phyloP scores from a whole-genome alignment of 2,329 filamentous ascomycete genomes.

The Hypomyces rosellus region DNA sequence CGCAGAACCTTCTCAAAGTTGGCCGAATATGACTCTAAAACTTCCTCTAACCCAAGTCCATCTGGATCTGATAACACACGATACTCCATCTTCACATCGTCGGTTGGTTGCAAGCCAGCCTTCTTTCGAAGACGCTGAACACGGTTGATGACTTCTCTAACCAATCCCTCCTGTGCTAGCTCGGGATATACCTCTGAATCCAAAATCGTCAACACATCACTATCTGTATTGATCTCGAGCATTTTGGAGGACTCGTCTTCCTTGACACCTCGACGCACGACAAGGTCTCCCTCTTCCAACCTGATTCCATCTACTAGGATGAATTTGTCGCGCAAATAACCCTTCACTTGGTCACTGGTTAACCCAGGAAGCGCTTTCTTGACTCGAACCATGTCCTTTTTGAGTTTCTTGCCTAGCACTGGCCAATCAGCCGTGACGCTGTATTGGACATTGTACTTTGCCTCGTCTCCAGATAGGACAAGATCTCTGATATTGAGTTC shows the following conservation, averaged over 20 bases:
- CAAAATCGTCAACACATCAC: slow-evolving; percentile 87
- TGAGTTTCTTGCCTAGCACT: slow-evolving; percentile 90
- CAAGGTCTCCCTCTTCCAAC: slow-evolving; percentile 74
- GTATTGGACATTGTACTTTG: slow-evolving; percentile 87
- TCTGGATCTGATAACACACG: slow-evolving; percentile 73
- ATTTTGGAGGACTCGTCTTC: slow-evolving; percentile 64
- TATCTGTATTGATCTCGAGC: slow-evolving; percentile 81
- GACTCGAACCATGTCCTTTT: slow-evolving; percentile 87
- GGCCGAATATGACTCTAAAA: slow-evolving; percentile 61
- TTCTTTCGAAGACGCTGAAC: slow-evolving; percentile 93
- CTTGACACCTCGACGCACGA: slow-evolving; percentile 68
- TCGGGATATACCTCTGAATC: slow-evolving; percentile 77
- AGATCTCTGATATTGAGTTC: slow-evolving; percentile 88
- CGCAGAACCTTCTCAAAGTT: slow-evolving; percentile 72
- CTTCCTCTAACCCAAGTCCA: slow-evolving; percentile 61
- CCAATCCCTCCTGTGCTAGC: slow-evolving; percentile 80
- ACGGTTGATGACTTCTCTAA: slow-evolving; percentile 86
- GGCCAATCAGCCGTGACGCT: slow-evolving; percentile 89
- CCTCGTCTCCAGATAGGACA: slow-evolving; percentile 78
- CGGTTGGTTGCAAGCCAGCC: slow-evolving; percentile 81
- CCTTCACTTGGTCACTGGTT: slow-evolving; percentile 72
- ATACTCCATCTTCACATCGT: slow-evolving; percentile 96
- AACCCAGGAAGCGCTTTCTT: slow-evolving; percentile 82
- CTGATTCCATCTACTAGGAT: slow-evolving; percentile 82
- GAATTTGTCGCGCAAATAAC: slow-evolving; percentile 65